These are phyloP conservation scores for Myxozyma neglecta DNA, from an alignment of 805 yeast genomes.

Conservation along the genomic window DNA sequence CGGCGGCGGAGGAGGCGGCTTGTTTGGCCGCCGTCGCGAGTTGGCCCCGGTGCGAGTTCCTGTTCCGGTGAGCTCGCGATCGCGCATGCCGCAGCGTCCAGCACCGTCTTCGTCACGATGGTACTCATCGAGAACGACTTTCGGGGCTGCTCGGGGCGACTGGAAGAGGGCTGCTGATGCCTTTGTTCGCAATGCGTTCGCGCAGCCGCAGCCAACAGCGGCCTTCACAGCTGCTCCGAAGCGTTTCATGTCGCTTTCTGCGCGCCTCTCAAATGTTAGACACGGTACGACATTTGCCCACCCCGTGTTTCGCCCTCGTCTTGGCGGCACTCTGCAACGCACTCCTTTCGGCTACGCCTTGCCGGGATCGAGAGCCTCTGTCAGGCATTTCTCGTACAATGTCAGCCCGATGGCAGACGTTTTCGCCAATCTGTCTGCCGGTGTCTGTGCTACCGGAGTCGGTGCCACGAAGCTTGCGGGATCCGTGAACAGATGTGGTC, in stretches of 20 bases:
- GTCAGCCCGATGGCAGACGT: constrained; percentile 25
- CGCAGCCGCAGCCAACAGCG: neutral
- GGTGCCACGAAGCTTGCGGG: constrained; percentile 17
- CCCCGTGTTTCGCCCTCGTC: constrained; percentile 23
- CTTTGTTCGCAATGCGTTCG: neutral
- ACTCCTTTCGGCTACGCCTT: constrained; percentile 29
- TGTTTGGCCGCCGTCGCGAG: constrained; percentile 18
- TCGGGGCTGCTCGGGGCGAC: neutral
- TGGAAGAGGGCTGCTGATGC: neutral
- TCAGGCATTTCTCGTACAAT: constrained; percentile 21
- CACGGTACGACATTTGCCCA: constrained; percentile 29
- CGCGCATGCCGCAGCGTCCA: neutral
- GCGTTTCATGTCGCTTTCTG: constrained; percentile 2
- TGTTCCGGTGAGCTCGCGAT: constrained; percentile 11
- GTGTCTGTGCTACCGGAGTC: constrained; percentile 21
- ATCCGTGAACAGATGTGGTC: neutral
- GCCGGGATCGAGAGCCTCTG: constrained; percentile 29
- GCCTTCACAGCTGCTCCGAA: neutral
- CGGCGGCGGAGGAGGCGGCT: constrained; percentile 15
- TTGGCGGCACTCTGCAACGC: constrained; percentile 30
- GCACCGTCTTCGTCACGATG: neutral
- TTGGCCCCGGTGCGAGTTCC: constrained; percentile 26
- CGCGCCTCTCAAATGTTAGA: neutral
- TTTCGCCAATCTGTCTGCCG: constrained; percentile 19
- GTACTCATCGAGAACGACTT: neutral